Evolutionary conservation across 768 basidiomycete species (phyloP).

Genomic region (Lentinula aciculospora): DNA sequence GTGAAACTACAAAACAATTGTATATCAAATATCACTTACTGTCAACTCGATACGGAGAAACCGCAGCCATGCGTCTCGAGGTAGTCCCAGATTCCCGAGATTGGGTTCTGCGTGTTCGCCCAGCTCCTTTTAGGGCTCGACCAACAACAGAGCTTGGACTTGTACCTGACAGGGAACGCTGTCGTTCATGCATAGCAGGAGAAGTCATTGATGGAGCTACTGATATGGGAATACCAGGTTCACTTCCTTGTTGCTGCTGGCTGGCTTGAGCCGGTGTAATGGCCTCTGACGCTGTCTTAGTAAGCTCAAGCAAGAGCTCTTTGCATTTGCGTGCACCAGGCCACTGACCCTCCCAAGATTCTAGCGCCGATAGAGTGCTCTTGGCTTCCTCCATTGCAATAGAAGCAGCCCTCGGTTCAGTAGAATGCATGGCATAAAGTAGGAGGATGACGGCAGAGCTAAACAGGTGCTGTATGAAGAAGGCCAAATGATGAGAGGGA

Average conservation of each 20-base stretch:
- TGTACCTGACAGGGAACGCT: slow-evolving; percentile 42
- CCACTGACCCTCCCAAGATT: slow-evolving; percentile 83
- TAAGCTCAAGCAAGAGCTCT: slow-evolving; percentile 67
- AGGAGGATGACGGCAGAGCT: slow-evolving; percentile 84
- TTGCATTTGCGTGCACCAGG: slow-evolving; percentile 86
- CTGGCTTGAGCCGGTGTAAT: slow-evolving; percentile 33
- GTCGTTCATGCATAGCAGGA: slow-evolving; percentile 40
- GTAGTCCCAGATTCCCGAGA: slow-evolving; percentile 52
- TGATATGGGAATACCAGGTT: slow-evolving; percentile 19
- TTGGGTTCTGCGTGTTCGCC: slow-evolving; percentile 45
- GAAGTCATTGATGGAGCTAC: slow-evolving; percentile 20
- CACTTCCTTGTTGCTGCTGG: slow-evolving; percentile 11
- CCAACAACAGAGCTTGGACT: slow-evolving; percentile 36
- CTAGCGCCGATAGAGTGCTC: slow-evolving; percentile 63
- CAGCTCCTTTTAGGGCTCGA: slow-evolving; percentile 40
- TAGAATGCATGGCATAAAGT: slow-evolving; percentile 80
- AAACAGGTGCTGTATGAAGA: slow-evolving; percentile 87
- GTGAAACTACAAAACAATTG: neutral
- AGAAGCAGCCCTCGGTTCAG: slow-evolving; percentile 57
- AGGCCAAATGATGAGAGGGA: slow-evolving; percentile 80
- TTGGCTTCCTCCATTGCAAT: slow-evolving; percentile 82
- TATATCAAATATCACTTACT: slow-evolving; percentile 34
- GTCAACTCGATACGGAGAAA: slow-evolving; percentile 62
- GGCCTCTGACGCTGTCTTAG: slow-evolving; percentile 64
- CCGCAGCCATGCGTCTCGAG: slow-evolving; percentile 49